phyloP scores from a whole-genome alignment of 2,329 filamentous ascomycete genomes.

The Hypoxylon sp. region DNA sequence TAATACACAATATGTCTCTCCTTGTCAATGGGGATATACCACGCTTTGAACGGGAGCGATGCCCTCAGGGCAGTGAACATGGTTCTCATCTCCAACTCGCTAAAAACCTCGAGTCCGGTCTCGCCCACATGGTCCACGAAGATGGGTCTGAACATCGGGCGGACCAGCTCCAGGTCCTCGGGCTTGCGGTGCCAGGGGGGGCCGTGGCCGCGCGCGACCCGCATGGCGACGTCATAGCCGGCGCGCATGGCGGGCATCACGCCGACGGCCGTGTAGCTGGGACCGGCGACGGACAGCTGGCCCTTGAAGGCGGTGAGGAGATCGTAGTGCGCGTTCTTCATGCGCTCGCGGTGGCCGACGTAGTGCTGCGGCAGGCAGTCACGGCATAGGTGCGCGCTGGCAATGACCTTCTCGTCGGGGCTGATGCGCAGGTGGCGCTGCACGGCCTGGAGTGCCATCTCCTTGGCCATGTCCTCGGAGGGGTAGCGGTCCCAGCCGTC shows the following conservation, averaged over 20 bases:
- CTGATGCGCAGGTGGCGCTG: slow-evolving; percentile 81
- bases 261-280: slow-evolving; percentile 68
- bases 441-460: slow-evolving; percentile 79
- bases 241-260: slow-evolving; percentile 67
- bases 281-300: slow-evolving; percentile 73
- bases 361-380: slow-evolving; percentile 93
- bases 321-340: slow-evolving; percentile 70
- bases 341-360: slow-evolving; percentile 79
- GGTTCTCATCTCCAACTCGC: background rate
- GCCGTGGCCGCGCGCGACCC: slow-evolving; percentile 52
- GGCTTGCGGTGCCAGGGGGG: slow-evolving; percentile 45
- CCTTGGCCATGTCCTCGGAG: slow-evolving; percentile 73
- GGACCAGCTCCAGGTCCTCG: background rate
- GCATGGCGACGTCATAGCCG: slow-evolving; percentile 61
- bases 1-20: too few relatives aligned
- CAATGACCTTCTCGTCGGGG: slow-evolving; percentile 69
- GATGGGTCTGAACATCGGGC: background rate
- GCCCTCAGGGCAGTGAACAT: too few relatives aligned
- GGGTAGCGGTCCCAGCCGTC: slow-evolving; percentile 73
- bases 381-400: slow-evolving; percentile 69
- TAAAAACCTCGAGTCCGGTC: slow-evolving; percentile 45
- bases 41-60: background rate
- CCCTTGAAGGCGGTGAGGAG: slow-evolving; percentile 71
- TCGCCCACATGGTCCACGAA: slow-evolving; percentile 46
- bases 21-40: background rate